phyloP scores from a whole-genome alignment of 129 eudicot species.

The Smallanthus sonchifolius region DNA sequence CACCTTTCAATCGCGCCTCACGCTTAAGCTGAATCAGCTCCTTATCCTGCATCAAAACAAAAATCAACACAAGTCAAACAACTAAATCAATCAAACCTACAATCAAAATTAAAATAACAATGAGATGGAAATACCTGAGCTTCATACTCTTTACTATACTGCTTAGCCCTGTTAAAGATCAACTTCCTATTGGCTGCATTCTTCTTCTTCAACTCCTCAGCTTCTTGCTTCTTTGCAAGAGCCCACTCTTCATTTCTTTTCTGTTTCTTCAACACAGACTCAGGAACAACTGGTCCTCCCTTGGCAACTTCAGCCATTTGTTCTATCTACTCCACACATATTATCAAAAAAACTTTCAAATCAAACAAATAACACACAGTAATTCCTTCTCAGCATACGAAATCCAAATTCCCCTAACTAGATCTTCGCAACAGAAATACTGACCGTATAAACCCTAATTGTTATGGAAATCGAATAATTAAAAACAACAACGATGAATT shows the following conservation, averaged over 20 bases:
- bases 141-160: constrained; percentile 64
- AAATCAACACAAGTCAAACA: background rate
- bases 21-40: constrained; percentile 73
- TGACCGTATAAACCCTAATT: background rate
- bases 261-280: constrained; percentile 83
- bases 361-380: background rate
- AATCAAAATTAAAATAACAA: background rate
- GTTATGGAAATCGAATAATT: background rate
- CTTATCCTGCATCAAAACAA: constrained; percentile 36
- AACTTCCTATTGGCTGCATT: constrained; percentile 59
- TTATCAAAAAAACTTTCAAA: background rate
- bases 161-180: constrained; percentile 39
- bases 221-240: constrained; percentile 53
- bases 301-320: constrained; percentile 62
- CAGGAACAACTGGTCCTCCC: constrained; percentile 57
- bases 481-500: background rate
- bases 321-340: constrained; percentile 10
- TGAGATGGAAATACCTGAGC: constrained; percentile 45
- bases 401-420: background rate
- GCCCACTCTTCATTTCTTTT: constrained; percentile 90
- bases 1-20: constrained; percentile 73
- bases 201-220: constrained; percentile 55
- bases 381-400: background rate
- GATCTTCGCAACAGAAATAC: background rate
- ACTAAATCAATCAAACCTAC: background rate